Evolutionary conservation across 768 basidiomycete species (phyloP).

Genomic region (Pleurotus citrinopileatus): DNA sequence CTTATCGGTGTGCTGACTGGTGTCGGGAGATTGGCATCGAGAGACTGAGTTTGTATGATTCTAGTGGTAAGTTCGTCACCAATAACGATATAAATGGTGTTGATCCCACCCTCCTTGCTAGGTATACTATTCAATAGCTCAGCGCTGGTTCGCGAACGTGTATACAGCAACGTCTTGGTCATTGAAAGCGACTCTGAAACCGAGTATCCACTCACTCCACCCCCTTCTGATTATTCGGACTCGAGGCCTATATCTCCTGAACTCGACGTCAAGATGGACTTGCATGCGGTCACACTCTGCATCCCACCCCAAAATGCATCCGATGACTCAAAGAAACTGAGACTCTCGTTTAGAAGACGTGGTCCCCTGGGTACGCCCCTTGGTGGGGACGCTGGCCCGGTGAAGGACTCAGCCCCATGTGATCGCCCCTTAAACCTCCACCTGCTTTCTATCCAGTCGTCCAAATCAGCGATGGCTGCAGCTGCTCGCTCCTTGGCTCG

Average conservation of each 20-base stretch:
- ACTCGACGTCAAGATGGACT: conserved; percentile 13
- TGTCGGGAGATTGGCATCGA: conserved; percentile 60
- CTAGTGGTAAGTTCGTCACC: conserved; percentile 43
- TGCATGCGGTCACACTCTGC: conserved; percentile 22
- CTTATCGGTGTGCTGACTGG: conserved; percentile 55
- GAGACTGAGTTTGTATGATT: conserved; percentile 71
- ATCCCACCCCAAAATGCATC: conserved; percentile 8
- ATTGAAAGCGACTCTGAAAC: conserved; percentile 50
- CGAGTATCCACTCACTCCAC: conserved; percentile 77
- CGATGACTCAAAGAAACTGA: conserved; percentile 9
- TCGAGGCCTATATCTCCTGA: conserved; percentile 63
- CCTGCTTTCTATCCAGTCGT: conserved; percentile 55
- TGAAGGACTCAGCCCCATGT: too few relatives aligned
- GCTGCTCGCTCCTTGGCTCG: conserved; percentile 45
- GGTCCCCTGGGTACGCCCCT: not conserved
- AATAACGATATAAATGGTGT: not conserved
- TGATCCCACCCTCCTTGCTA: conserved; percentile 17
- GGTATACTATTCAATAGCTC: conserved; percentile 39
- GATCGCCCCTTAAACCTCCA: conserved; percentile 42
- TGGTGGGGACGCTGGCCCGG: too few relatives aligned
- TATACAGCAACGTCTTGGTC: conserved; percentile 19
- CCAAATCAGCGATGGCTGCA: conserved; percentile 65
- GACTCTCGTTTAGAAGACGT: conserved; percentile 12
- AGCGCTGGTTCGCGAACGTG: conserved; percentile 37
- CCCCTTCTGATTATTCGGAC: conserved; percentile 66